Conservation (phyloP, 108 stramenopile species). For the Seminavis robusta region DNA sequence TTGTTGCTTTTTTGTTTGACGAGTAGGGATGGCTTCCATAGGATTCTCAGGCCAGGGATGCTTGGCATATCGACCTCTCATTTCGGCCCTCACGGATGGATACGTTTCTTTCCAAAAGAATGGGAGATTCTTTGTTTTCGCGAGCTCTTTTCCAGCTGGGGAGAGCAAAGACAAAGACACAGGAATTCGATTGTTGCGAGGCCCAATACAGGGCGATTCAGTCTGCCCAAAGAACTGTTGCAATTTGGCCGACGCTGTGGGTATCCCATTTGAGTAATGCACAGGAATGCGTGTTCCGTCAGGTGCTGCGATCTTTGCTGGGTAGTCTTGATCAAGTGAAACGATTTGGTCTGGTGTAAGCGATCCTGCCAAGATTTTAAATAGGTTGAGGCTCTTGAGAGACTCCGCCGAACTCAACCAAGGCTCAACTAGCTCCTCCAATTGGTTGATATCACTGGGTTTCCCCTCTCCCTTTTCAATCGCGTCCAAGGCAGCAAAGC, state of each 20-base stretch:
- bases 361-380: slow-evolving; percentile 23
- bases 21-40: slow-evolving; percentile 35
- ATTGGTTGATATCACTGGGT: slow-evolving; percentile 15
- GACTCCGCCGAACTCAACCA: slow-evolving; percentile 42
- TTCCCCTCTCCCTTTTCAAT: slow-evolving; percentile 10
- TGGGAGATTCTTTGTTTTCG: slow-evolving; percentile 51
- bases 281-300: slow-evolving; percentile 51
- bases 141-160: slow-evolving; percentile 45
- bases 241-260: slow-evolving; percentile 49
- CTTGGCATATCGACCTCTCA: slow-evolving; percentile 58
- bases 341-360: slow-evolving; percentile 21
- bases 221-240: slow-evolving; percentile 63
- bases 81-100: slow-evolving; percentile 52
- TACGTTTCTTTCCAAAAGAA: slow-evolving; percentile 65
- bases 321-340: slow-evolving; percentile 26
- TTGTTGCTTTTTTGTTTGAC: slow-evolving; percentile 59
- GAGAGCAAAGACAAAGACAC: slow-evolving; percentile 45
- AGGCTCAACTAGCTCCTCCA: slow-evolving; percentile 44
- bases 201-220: slow-evolving; percentile 35
- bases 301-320: slow-evolving; percentile 38
- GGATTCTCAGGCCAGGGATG: slow-evolving; percentile 75
- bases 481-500: slow-evolving; percentile 35
- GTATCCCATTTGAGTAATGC: slow-evolving; percentile 27
- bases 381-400: slow-evolving; percentile 41
- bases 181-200: slow-evolving; percentile 17